Evolutionary conservation across 176 grass and related monocot genomes (phyloP).

Genomic region (Oryza meyeriana): DNA sequence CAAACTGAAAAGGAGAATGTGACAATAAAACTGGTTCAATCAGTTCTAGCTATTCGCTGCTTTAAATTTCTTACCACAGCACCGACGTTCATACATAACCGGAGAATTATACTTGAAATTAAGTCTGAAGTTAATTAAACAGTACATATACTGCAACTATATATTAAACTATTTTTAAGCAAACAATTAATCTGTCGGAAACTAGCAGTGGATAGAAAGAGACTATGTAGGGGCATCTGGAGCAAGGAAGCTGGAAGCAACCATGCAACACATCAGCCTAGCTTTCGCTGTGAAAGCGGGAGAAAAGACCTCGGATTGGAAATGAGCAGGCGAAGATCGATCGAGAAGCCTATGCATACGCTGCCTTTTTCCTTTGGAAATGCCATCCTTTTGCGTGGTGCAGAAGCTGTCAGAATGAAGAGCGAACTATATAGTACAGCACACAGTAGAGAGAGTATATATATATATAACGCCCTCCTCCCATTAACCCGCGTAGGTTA

Average conservation of each 20-base stretch:
- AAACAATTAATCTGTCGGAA: background rate
- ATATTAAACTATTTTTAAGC: background rate
- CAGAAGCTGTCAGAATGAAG: constrained; percentile 5
- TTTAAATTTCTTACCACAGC: background rate
- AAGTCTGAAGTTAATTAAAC: background rate
- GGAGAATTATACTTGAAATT: background rate
- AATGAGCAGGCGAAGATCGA: constrained; percentile 12
- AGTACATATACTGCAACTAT: background rate
- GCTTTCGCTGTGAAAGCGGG: constrained; percentile 14
- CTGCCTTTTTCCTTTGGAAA: constrained; percentile 11
- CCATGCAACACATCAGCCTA: background rate
- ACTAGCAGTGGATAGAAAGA: background rate
- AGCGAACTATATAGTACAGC: background rate
- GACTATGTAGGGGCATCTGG: background rate
- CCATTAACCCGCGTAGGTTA: no score
- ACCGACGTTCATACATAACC: background rate
- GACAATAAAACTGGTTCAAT: background rate
- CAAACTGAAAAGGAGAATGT: background rate
- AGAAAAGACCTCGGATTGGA: constrained; percentile 29
- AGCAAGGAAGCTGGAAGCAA: background rate
- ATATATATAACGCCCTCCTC: no score
- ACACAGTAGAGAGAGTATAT: no score
- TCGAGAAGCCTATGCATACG: background rate
- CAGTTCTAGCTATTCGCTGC: background rate
- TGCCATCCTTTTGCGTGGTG: constrained; percentile 25